A percentile compares a stretch with the other conserved stretches of the same genome.
These are phyloP conservation scores for Colletotrichum neosansevieriae DNA, from an alignment of 2,329 filamentous ascomycete species.

Conservation along the genomic window DNA sequence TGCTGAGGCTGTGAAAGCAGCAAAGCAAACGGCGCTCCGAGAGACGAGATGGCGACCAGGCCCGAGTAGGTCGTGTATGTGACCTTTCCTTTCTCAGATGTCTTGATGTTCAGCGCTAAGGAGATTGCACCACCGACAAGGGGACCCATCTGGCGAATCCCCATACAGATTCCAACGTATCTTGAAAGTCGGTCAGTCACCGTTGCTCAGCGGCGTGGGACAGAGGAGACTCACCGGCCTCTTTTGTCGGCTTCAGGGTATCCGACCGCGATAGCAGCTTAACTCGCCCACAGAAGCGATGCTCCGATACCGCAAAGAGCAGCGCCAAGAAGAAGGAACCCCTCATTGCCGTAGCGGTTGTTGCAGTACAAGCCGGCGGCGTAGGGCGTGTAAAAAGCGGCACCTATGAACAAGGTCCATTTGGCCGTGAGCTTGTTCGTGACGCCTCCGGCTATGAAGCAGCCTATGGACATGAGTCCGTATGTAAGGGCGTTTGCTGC, in stretches of 20 bases:
- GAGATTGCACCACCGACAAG: conserved; percentile 64
- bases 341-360: conserved; percentile 56
- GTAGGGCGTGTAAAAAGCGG: conserved; percentile 57
- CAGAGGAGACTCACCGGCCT: conserved; percentile 49
- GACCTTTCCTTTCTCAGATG: conserved; percentile 52
- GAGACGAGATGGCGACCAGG: conserved; percentile 61
- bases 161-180: conserved; percentile 36
- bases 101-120: conserved; percentile 58
- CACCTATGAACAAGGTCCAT: conserved; percentile 54
- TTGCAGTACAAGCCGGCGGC: conserved; percentile 58
- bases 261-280: conserved; percentile 59
- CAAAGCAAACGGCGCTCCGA: conserved; percentile 56
- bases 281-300: conserved; percentile 51
- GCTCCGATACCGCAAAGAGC: conserved; percentile 55
- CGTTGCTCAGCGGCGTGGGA: background rate
- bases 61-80: conserved; percentile 57
- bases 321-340: conserved; percentile 57
- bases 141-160: conserved; percentile 30
- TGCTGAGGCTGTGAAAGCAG: conserved; percentile 59
- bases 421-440: conserved; percentile 44
- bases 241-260: conserved; percentile 76
- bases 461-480: conserved; percentile 35
- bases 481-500: conserved; percentile 33
- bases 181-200: background rate
- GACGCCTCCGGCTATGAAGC: conserved; percentile 33